Evolutionary conservation across 208 protist species (phyloP), one percentile per base, ranked within the genome.

Genomic region (Trypanosoma boissoni): DNA sequence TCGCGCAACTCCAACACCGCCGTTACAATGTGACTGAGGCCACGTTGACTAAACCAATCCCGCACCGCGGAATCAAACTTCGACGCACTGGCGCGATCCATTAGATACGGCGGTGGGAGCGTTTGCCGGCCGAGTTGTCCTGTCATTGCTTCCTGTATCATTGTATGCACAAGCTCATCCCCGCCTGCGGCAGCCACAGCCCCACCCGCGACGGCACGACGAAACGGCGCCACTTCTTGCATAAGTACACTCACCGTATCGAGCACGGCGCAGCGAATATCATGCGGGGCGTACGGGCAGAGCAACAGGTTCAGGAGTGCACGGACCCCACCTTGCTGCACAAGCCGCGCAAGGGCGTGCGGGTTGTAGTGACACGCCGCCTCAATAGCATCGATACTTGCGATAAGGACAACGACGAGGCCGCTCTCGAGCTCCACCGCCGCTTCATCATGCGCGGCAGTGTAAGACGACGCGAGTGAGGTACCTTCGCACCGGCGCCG

Each of bases 311-410:
- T 75, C 12, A 95, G 72, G 36, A 91, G 54, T 1, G 86, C 83
- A 23, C 70, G 72, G 7, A 92, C 77, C 9, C 83, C 79, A 23
- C 84, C 82, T 6, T 75, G 75, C 70, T 92, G 83, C 51, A 91
- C 86, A 45, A 92, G 68, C 10, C 80, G 78, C 0, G 71, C 79
- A 14, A 92, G 69, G n/a, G 68, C 69, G 20, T 72, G 52, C 20
- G 86, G 76, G 66, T 86, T 85, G 78, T 95, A 95, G 73, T 95
- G 88, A 71, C 88, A 95, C 12, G 78, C 76, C 21, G 86, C 85
- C 73, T 92, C 88, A 20, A 91, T 73, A 14, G 76, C 78, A 36
- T 95, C 85, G 8, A 92, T 75, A 27, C 78, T 65, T 4, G 88
- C 83, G 10, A 92, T 43, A 3, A 95, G 34, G 9, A 91, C 80